Percentiles rank a stretch among this genome's conserved stretches.
Evolutionary conservation across 305 asterid species (phyloP).

Genomic region (Fraxinus baroniana): DNA sequence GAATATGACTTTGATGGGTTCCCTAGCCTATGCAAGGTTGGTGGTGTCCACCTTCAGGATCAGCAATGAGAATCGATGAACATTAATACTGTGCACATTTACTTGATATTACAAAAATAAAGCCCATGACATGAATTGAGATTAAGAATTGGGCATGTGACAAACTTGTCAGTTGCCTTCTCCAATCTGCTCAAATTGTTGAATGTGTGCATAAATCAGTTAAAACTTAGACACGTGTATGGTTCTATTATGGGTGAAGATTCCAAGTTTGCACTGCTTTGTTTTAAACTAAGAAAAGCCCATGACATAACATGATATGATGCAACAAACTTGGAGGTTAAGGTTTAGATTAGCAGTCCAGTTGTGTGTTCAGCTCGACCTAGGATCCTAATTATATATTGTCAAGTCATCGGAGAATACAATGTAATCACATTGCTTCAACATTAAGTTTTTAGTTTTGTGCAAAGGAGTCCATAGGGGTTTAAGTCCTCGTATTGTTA

Average conservation of each 20-base stretch:
- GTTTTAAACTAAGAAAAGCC: neutral
- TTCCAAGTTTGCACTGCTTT: neutral
- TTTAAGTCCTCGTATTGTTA: neutral
- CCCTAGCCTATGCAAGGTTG: neutral
- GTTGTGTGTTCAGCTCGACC: neutral
- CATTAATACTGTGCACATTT: neutral
- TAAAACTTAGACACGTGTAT: neutral
- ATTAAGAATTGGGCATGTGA: neutral
- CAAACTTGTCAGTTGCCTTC: neutral
- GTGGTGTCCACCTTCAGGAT: neutral
- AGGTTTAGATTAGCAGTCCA: neutral
- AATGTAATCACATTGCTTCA: neutral
- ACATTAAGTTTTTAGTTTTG: neutral
- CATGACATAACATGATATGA: neutral
- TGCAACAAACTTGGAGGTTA: slow-evolving; percentile 1
- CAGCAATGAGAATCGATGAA: neutral
- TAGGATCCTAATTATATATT: neutral
- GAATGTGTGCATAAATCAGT: neutral
- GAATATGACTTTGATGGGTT: neutral
- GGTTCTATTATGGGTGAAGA: neutral
- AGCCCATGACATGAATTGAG: neutral
- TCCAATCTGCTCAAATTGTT: neutral
- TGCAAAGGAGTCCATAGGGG: neutral
- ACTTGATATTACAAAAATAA: neutral
- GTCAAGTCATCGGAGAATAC: neutral